Percentiles rank a stretch among this genome's conserved stretches.
Conservation (phyloP, 441 rosid genomes). For the Rhodomyrtus psidioides region DNA sequence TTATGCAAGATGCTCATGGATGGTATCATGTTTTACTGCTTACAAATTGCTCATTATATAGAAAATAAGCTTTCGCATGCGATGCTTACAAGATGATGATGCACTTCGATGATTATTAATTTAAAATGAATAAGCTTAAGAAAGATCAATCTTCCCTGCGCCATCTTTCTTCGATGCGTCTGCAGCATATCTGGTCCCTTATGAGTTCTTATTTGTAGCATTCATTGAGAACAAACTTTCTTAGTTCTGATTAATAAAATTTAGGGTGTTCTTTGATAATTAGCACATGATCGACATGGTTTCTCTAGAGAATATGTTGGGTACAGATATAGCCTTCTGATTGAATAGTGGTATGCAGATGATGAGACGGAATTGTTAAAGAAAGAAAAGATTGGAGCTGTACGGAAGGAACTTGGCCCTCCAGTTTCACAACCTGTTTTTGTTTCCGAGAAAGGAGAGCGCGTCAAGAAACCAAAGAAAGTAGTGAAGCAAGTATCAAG, state of each 20-base stretch:
- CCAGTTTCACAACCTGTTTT: constrained; percentile 34
- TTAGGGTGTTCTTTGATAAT: neutral
- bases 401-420: constrained; percentile 30
- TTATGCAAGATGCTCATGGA: constrained; percentile 91
- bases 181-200: neutral
- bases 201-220: neutral
- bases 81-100: neutral
- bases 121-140: neutral
- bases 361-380: constrained; percentile 59
- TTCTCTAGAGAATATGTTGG: neutral
- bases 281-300: neutral
- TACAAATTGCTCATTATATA: neutral
- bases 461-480: constrained; percentile 43
- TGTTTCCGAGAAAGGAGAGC: constrained; percentile 37
- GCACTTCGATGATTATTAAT: neutral
- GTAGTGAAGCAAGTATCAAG: constrained; percentile 24
- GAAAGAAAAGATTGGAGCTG: constrained; percentile 60
- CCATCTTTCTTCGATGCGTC: neutral
- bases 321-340: neutral
- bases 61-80: neutral
- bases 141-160: neutral
- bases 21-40: constrained; percentile 37
- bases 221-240: neutral
- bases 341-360: constrained; percentile 32
- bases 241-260: neutral